phyloP scores from a whole-genome alignment of 169 alveolate species.

The Plasmodium adleri region DNA sequence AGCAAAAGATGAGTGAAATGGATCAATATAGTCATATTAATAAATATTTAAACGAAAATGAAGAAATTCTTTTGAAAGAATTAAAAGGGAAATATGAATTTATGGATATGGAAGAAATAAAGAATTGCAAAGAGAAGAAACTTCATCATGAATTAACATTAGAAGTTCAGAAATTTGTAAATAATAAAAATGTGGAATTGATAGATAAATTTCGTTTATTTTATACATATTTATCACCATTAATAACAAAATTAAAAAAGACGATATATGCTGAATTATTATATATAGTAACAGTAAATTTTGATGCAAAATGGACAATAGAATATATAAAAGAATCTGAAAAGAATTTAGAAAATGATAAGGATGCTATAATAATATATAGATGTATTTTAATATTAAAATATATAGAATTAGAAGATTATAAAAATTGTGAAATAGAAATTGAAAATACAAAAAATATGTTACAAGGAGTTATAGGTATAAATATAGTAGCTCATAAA shows the following conservation, averaged over 20 bases:
- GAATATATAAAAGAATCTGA: slow-evolving; percentile 56
- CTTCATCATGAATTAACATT: slow-evolving; percentile 56
- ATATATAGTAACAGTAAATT: slow-evolving; percentile 31
- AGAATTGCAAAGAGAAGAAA: slow-evolving; percentile 45
- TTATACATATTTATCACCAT: slow-evolving; percentile 42
- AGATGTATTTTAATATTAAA: slow-evolving; percentile 64
- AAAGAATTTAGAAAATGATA: slow-evolving; percentile 54
- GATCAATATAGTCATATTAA: slow-evolving; percentile 2
- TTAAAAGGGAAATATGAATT: slow-evolving; percentile 32
- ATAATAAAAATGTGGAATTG: slow-evolving; percentile 28
- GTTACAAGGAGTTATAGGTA: slow-evolving; percentile 72
- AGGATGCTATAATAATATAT: slow-evolving; percentile 69
- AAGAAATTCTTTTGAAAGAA: slow-evolving; percentile 7
- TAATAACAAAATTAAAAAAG: slow-evolving; percentile 46
- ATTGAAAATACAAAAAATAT: slow-evolving; percentile 52
- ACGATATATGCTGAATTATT: slow-evolving; percentile 64
- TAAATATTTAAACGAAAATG: slow-evolving; percentile 35
- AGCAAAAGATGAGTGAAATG: background rate
- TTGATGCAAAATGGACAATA: slow-evolving; percentile 61
- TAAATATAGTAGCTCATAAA: slow-evolving; percentile 56
- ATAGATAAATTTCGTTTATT: slow-evolving; percentile 58
- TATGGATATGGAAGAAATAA: slow-evolving; percentile 27
- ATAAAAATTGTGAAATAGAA: slow-evolving; percentile 62
- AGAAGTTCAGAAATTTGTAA: slow-evolving; percentile 57
- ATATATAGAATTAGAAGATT: slow-evolving; percentile 42